Evolutionary conservation across 2,329 filamentous ascomycete species (phyloP).

Genomic region (Myriosclerotinia duriaeana): DNA sequence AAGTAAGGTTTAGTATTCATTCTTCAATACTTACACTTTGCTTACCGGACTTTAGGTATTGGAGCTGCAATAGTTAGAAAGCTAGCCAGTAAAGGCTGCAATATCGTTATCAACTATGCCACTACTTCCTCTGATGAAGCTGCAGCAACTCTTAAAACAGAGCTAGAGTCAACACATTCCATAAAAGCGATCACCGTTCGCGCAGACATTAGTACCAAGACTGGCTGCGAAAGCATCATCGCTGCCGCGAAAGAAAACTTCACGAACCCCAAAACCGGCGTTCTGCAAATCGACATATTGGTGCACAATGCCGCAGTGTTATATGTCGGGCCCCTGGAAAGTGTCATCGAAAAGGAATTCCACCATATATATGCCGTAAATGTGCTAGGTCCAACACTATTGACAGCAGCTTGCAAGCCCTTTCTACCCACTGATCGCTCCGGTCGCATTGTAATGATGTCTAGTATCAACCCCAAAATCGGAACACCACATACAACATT

Average conservation of each 20-base stretch:
- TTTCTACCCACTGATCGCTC: slow-evolving; percentile 67
- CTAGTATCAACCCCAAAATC: slow-evolving; percentile 54
- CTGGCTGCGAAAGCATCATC: slow-evolving; percentile 59
- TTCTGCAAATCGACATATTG: slow-evolving; percentile 72
- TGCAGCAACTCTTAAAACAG: slow-evolving; percentile 52
- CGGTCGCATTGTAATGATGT: slow-evolving; percentile 61
- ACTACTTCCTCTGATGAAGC: slow-evolving; percentile 54
- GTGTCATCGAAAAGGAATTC: slow-evolving; percentile 64
- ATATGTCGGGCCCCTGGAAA: slow-evolving; percentile 61
- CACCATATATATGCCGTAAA: slow-evolving; percentile 72
- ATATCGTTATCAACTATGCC: slow-evolving; percentile 62
- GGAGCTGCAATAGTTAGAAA: slow-evolving; percentile 61
- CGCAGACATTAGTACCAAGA: slow-evolving; percentile 65
- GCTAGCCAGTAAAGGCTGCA: slow-evolving; percentile 63
- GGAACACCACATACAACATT: slow-evolving; percentile 57
- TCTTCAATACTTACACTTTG: slow-evolving; percentile 14
- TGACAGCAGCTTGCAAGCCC: slow-evolving; percentile 68
- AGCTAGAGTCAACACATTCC: slow-evolving; percentile 54
- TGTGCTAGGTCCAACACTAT: slow-evolving; percentile 73
- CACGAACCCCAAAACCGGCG: slow-evolving; percentile 43
- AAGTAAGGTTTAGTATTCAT: slow-evolving; percentile 50
- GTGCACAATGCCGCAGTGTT: slow-evolving; percentile 78
- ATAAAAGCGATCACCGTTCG: slow-evolving; percentile 62
- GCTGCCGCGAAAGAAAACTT: slow-evolving; percentile 46
- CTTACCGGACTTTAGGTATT: slow-evolving; percentile 56